A percentile compares a stretch with the other conserved stretches of the same genome.
Conservation (phyloP, 83 land plant species). For the Diphasiastrum complanatum region DNA sequence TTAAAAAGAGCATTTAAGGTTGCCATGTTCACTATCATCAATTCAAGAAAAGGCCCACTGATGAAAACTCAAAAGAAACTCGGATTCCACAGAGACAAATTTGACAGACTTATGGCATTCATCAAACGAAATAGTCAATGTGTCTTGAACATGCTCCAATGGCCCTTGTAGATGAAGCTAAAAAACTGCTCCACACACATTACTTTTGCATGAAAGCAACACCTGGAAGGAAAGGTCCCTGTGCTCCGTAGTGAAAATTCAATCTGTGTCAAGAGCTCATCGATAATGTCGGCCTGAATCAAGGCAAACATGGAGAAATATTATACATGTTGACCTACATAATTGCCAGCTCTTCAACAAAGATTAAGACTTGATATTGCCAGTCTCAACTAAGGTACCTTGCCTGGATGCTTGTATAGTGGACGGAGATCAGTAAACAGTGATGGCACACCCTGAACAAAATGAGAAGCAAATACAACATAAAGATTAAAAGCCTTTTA, state of each 20-base stretch:
- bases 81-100: no score
- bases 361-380: no score
- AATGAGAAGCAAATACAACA: neutral
- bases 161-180: no score
- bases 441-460: slow-evolving; percentile 12
- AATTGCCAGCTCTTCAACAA: no score
- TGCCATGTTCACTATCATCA: no score
- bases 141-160: no score
- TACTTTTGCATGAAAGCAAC: neutral
- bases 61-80: no score
- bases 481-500: neutral
- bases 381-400: neutral
- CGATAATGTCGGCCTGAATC: neutral
- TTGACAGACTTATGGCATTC: no score
- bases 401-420: neutral
- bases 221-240: slow-evolving; percentile 13
- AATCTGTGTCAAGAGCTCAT: neutral
- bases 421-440: slow-evolving; percentile 7
- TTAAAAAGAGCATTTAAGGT: no score
- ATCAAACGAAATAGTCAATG: no score
- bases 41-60: no score
- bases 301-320: neutral
- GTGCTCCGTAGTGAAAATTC: slow-evolving; percentile 5
- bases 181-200: neutral
- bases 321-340: neutral